A percentile compares a stretch with the other conserved stretches of the same genome.
phyloP scores from a whole-genome alignment of 805 yeast genomes.

The Wickerhamiella siamensis region DNA sequence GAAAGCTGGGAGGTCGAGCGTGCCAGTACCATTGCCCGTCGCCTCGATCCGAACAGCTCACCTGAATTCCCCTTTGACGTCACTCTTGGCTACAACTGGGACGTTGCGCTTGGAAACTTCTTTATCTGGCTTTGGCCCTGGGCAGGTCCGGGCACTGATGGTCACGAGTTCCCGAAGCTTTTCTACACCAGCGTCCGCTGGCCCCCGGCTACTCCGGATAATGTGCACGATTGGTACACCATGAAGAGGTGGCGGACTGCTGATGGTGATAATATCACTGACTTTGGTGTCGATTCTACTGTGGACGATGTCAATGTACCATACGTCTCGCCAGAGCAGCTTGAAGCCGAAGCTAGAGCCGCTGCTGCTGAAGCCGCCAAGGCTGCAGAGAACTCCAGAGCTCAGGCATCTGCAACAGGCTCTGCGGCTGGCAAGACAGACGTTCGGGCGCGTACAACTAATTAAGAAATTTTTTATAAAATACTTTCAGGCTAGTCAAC shows the following conservation, averaged over 20 bases:
- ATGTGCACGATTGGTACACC: conserved; percentile 21
- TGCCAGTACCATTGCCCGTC: conserved; percentile 46
- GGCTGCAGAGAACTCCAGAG: neutral
- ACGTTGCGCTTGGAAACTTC: conserved; percentile 42
- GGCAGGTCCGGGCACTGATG: conserved; percentile 47
- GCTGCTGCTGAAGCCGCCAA: neutral
- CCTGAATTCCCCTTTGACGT: conserved; percentile 71
- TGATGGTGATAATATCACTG: conserved; percentile 71
- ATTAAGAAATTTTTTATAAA: too few species aligned
- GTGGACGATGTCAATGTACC: conserved; percentile 3
- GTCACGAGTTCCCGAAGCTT: conserved; percentile 41
- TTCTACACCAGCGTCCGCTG: conserved; percentile 56
- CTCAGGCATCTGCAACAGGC: too few species aligned
- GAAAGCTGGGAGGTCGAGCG: conserved; percentile 90
- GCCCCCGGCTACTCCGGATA: conserved; percentile 46
- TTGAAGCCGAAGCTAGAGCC: conserved; percentile 2
- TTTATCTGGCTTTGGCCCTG: conserved; percentile 58
- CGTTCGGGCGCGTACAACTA: too few species aligned
- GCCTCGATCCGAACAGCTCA: conserved; percentile 11
- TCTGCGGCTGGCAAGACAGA: too few species aligned
- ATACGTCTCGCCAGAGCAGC: too few species aligned
- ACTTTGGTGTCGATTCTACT: conserved; percentile 79
- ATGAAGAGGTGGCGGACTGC: conserved; percentile 53
- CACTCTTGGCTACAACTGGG: conserved; percentile 42
- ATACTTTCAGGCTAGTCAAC: neutral